Evolutionary conservation across 2,329 filamentous ascomycete genomes (phyloP).

Genomic region (Didymella glomerata): DNA sequence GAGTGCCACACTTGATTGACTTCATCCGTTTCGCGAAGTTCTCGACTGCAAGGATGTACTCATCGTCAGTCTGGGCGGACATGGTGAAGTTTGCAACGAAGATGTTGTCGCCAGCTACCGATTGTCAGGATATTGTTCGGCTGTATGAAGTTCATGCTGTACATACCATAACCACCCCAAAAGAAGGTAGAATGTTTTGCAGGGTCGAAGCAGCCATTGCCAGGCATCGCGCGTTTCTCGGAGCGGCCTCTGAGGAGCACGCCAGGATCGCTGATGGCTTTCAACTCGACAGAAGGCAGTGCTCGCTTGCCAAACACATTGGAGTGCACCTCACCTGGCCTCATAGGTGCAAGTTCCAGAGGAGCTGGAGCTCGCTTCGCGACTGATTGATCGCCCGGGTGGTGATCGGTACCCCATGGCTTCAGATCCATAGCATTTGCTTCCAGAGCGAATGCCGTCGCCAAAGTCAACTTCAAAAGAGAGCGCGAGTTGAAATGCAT

Average conservation of each 20-base stretch:
- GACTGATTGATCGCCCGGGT: conserved; percentile 1
- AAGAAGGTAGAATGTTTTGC: conserved; percentile 26
- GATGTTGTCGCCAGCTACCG: conserved; percentile 31
- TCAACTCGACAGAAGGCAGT: conserved; percentile 20
- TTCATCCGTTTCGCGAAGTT: conserved; percentile 37
- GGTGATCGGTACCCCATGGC: conserved; percentile 15
- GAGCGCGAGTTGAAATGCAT: conserved; percentile 30
- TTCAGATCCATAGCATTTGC: conserved; percentile 24
- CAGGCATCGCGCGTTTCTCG: conserved; percentile 29
- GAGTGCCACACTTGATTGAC: conserved; percentile 30
- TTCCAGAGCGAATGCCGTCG: conserved; percentile 25
- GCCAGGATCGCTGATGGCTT: conserved; percentile 28
- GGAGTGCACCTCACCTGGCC: background rate
- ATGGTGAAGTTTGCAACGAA: conserved; percentile 38
- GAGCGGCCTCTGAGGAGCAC: conserved; percentile 25
- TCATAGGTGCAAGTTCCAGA: background rate
- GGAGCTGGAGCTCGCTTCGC: background rate
- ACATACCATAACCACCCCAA: conserved; percentile 35
- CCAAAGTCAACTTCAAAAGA: conserved; percentile 22
- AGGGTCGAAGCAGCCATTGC: conserved; percentile 32
- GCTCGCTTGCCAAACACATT: background rate
- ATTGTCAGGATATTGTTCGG: background rate
- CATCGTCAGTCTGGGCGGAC: conserved; percentile 28
- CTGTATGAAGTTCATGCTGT: background rate
- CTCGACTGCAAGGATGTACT: conserved; percentile 34